Conservation (phyloP, 2,329 filamentous ascomycete species). For the Neoarthrinium moseri region DNA sequence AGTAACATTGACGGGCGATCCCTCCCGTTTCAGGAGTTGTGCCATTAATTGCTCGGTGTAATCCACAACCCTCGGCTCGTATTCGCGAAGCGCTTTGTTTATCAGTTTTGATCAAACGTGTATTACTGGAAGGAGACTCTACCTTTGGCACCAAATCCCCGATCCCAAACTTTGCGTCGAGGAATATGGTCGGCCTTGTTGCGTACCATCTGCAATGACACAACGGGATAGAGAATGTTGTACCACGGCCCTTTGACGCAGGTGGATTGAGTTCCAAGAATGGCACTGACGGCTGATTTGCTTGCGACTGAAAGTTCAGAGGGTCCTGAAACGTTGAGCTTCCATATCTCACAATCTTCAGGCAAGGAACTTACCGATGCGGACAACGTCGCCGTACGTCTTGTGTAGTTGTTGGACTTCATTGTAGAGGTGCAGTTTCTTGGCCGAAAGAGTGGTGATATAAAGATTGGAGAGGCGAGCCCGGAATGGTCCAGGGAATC, state of each 20-base stretch:
- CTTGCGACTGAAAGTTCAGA: not conserved
- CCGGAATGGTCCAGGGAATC: conserved; percentile 8
- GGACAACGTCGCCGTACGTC: conserved; percentile 39
- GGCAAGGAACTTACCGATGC: conserved; percentile 23
- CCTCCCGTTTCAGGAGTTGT: conserved; percentile 13
- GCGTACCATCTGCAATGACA: not conserved
- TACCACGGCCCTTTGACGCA: conserved; percentile 5
- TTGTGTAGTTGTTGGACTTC: conserved; percentile 18
- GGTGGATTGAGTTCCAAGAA: not conserved
- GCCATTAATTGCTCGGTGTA: conserved; percentile 20
- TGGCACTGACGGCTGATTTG: not conserved
- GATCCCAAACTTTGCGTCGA: conserved; percentile 1
- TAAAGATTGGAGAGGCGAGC: conserved; percentile 7
- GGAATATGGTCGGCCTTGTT: not conserved
- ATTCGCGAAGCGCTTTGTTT: conserved; percentile 17
- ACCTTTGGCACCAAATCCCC: conserved; percentile 1
- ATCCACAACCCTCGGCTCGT: conserved; percentile 19
- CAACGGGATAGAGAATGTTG: not conserved
- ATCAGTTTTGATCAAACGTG: not conserved
- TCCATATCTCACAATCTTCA: not conserved
- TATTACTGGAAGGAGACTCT: not conserved
- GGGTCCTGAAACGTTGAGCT: not conserved
- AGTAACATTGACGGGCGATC: conserved; percentile 18
- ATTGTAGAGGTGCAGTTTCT: conserved; percentile 3
- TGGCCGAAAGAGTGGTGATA: not conserved